Conservation (phyloP, 75 land plant species). For the Cryptomeria japonica region DNA sequence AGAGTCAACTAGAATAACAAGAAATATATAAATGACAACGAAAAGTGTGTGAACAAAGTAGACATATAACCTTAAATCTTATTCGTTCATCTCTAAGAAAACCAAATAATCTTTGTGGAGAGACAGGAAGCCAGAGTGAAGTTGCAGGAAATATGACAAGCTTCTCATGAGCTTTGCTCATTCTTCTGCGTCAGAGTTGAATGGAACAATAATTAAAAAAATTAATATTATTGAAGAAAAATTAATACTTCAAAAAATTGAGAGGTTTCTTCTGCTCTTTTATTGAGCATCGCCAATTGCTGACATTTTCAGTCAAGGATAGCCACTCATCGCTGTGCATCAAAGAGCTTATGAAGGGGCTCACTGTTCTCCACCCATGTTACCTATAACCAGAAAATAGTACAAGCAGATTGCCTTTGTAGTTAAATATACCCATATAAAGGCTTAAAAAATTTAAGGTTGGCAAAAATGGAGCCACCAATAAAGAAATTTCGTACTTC, state of each 20-base stretch:
- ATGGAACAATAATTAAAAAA: too few species aligned
- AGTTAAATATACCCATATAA: too few species aligned
- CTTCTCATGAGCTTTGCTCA: slow-evolving; percentile 32
- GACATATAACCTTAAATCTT: slow-evolving; percentile 21
- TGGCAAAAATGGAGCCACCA: background rate
- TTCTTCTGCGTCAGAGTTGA: too few species aligned
- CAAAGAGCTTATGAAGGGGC: slow-evolving; percentile 45
- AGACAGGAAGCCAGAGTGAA: slow-evolving; percentile 31
- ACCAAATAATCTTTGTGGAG: slow-evolving; percentile 23
- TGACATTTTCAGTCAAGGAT: slow-evolving; percentile 72
- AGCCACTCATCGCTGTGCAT: slow-evolving; percentile 73
- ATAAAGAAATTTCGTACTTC: slow-evolving; percentile 2
- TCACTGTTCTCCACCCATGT: too few species aligned
- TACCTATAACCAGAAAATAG: too few species aligned
- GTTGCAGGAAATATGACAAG: slow-evolving; percentile 30
- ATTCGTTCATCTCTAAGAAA: slow-evolving; percentile 22
- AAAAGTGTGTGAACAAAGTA: background rate
- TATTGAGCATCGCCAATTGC: slow-evolving; percentile 51
- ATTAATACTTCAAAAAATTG: too few species aligned
- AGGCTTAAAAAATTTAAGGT: too few species aligned
- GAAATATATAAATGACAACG: too few species aligned
- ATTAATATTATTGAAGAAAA: too few species aligned
- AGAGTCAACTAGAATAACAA: too few species aligned
- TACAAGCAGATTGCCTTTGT: too few species aligned
- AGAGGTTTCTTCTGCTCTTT: slow-evolving; percentile 45